These are phyloP conservation scores for Trypanosomatidae sp. DNA, from an alignment of 208 protist species.

Conservation along the genomic window DNA sequence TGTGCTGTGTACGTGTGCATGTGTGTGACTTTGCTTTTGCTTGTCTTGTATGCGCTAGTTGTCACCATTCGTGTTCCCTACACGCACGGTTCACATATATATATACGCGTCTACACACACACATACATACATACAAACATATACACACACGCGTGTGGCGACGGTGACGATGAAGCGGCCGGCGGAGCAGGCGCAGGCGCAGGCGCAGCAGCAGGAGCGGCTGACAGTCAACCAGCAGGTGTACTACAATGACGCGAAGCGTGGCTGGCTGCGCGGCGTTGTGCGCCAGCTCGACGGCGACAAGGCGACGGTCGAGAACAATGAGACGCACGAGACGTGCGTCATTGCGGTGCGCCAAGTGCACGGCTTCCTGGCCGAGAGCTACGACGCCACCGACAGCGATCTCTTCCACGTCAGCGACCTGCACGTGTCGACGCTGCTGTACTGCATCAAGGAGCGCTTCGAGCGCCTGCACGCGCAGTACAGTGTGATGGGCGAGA, in stretches of 20 bases:
- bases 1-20: too few species aligned
- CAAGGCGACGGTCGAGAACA: slow-evolving; percentile 39
- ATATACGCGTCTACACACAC: too few species aligned
- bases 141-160: too few species aligned
- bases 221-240: slow-evolving; percentile 61
- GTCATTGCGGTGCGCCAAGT: slow-evolving; percentile 19
- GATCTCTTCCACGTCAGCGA: slow-evolving; percentile 83
- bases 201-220: slow-evolving; percentile 36
- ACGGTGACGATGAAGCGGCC: too few species aligned
- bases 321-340: slow-evolving; percentile 8
- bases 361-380: slow-evolving; percentile 67
- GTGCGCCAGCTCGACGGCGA: slow-evolving; percentile 20
- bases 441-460: slow-evolving; percentile 84
- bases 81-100: too few species aligned
- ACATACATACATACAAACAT: too few species aligned
- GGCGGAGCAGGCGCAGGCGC: slow-evolving; percentile 7
- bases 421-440: slow-evolving; percentile 80
- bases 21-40: too few species aligned
- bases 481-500: slow-evolving; percentile 88
- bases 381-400: slow-evolving; percentile 48
- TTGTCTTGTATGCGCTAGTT: too few species aligned
- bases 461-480: slow-evolving; percentile 74
- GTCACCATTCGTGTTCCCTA: too few species aligned
- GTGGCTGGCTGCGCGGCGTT: slow-evolving; percentile 57
- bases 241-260: slow-evolving; percentile 59